Conservation (phyloP, 345 rosid species). For the Arabis hirsuta region DNA sequence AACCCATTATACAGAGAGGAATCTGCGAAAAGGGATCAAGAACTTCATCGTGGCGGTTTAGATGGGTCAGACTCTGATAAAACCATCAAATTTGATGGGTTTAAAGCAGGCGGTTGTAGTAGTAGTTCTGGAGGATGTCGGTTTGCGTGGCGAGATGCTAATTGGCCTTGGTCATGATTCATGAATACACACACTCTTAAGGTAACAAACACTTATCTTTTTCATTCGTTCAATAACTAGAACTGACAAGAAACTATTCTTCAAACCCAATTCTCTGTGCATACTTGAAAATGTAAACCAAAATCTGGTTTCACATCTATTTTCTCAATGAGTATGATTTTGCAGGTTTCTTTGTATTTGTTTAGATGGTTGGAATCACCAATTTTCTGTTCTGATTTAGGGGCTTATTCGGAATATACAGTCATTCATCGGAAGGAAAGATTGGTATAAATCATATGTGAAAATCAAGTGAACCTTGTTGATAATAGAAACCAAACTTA, state of each 20-base stretch:
- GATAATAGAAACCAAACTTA: not conserved
- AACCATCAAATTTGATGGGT: conserved; percentile 29
- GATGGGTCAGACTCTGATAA: conserved; percentile 31
- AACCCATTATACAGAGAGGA: conserved; percentile 70
- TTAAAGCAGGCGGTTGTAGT: conserved; percentile 27
- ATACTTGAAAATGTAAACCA: not conserved
- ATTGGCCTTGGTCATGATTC: conserved; percentile 92
- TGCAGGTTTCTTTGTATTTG: not conserved
- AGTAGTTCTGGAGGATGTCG: conserved; percentile 45
- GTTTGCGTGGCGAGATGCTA: conserved; percentile 89
- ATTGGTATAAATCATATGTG: not conserved
- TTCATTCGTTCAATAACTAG: not conserved
- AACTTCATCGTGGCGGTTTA: conserved; percentile 53
- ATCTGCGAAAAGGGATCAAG: conserved; percentile 55
- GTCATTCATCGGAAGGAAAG: not conserved
- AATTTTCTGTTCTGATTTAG: not conserved
- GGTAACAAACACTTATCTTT: not conserved
- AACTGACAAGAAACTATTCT: not conserved
- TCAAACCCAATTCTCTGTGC: not conserved
- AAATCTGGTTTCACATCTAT: not conserved
- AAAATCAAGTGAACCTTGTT: not conserved
- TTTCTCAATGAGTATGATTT: not conserved
- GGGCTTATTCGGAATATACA: not conserved
- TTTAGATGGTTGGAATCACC: not conserved
- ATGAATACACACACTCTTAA: conserved; percentile 40